phyloP scores from a whole-genome alignment of 306 rosid species.

The Alnus rubra region DNA sequence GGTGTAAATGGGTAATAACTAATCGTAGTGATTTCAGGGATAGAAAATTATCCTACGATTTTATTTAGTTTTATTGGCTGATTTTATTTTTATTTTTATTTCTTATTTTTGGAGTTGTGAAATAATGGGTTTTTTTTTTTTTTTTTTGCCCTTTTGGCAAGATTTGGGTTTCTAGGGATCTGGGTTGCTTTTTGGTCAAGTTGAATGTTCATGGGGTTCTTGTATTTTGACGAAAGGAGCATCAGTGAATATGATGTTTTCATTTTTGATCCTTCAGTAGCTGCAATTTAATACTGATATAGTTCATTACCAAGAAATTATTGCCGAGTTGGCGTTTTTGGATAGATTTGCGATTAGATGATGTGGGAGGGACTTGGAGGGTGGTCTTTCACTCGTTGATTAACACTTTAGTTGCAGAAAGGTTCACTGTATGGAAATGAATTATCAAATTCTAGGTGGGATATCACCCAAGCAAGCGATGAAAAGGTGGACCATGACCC shows the following conservation, averaged over 20 bases:
- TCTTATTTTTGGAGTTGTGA: not conserved
- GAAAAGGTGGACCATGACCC: conserved; percentile 11
- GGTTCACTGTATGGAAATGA: conserved; percentile 18
- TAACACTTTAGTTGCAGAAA: conserved; percentile 16
- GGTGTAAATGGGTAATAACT: conserved; percentile 18
- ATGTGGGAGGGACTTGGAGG: conserved; percentile 15
- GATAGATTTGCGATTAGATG: conserved; percentile 32
- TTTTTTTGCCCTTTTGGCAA: not conserved
- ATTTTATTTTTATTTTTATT: not conserved
- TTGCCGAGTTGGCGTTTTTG: conserved; percentile 17
- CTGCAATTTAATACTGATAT: conserved; percentile 16
- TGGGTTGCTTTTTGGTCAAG: conserved; percentile 34
- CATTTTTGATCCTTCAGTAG: conserved; percentile 2
- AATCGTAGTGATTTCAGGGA: not conserved
- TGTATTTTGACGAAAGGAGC: conserved; percentile 15
- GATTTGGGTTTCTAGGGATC: conserved; percentile 48
- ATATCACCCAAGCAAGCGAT: conserved; percentile 15
- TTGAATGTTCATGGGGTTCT: conserved; percentile 24
- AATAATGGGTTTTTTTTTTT: not conserved
- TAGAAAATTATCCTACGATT: not conserved
- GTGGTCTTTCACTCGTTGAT: not conserved
- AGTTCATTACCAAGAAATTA: conserved; percentile 17
- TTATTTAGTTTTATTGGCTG: not conserved
- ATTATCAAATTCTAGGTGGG: conserved; percentile 27
- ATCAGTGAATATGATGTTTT: conserved; percentile 10